Percentiles rank a stretch among this genome's conserved stretches.
phyloP scores from a whole-genome alignment of 805 yeast genomes.

The Wickerhamiella shivajii region DNA sequence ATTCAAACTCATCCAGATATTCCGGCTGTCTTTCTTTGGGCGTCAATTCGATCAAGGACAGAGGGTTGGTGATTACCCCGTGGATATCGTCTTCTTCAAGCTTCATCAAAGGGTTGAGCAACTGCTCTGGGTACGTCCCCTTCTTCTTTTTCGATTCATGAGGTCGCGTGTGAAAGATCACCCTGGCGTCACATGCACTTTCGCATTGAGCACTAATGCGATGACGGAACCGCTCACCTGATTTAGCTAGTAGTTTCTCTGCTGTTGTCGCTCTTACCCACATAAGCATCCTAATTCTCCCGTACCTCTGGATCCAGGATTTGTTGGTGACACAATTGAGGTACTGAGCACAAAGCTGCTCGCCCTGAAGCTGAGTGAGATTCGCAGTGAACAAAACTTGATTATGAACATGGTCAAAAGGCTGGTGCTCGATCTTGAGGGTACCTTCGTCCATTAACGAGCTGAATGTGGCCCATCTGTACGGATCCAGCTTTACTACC shows the following conservation, averaged over 20 bases:
- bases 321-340: constrained; percentile 47
- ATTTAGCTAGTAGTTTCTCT: constrained; percentile 43
- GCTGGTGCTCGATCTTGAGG: constrained; percentile 27
- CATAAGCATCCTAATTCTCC: constrained; percentile 60
- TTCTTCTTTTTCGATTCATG: constrained; percentile 19
- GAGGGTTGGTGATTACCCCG: constrained; percentile 19
- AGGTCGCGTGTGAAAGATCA: constrained; percentile 13
- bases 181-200: constrained; percentile 41
- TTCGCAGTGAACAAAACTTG: constrained; percentile 46
- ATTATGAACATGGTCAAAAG: constrained; percentile 33
- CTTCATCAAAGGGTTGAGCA: constrained; percentile 11
- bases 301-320: constrained; percentile 62
- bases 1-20: constrained; percentile 46
- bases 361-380: constrained; percentile 42
- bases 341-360: constrained; percentile 62
- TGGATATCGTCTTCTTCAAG: constrained; percentile 12
- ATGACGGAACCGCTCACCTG: constrained; percentile 38
- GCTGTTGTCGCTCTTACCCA: constrained; percentile 52
- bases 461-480: constrained; percentile 48
- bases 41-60: constrained; percentile 40
- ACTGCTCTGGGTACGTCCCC: constrained; percentile 11
- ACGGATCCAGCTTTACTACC: constrained; percentile 38
- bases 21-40: constrained; percentile 32
- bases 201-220: constrained; percentile 53
- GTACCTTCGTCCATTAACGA: constrained; percentile 32